phyloP scores from a whole-genome alignment of 257 asterid species.

The Forsythia viridissima region DNA sequence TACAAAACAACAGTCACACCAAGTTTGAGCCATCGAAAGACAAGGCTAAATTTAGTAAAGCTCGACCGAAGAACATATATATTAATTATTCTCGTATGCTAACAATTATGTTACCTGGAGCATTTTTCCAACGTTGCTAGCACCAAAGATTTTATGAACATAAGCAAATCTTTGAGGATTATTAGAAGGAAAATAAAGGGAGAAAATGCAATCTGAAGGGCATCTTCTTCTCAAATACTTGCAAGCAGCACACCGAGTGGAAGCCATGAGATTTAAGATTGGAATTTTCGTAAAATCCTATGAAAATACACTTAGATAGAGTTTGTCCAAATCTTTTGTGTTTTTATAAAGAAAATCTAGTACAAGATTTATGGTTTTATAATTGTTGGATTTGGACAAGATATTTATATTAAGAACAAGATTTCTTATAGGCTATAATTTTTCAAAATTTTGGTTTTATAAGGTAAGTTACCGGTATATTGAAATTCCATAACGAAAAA shows the following conservation, averaged over 20 bases:
- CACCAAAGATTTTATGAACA: conserved; percentile 74
- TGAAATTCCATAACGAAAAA: neutral
- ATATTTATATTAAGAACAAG: neutral
- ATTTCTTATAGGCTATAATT: conserved; percentile 18
- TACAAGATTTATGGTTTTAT: neutral
- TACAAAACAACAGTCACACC: too few species aligned
- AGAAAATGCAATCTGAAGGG: conserved; percentile 64
- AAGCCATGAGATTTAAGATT: conserved; percentile 26
- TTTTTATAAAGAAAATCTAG: neutral
- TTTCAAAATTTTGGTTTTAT: neutral
- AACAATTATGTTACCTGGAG: conserved; percentile 42
- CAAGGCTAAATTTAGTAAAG: neutral
- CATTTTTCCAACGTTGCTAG: conserved; percentile 64
- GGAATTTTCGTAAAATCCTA: neutral
- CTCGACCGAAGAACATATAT: neutral
- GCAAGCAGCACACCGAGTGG: conserved; percentile 80
- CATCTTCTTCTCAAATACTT: conserved; percentile 68
- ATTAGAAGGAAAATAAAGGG: conserved; percentile 69
- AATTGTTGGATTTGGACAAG: neutral
- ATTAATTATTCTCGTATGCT: neutral
- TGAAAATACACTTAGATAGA: neutral
- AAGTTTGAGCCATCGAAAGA: too few species aligned
- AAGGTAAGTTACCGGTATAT: conserved; percentile 28
- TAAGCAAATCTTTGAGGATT: conserved; percentile 57
- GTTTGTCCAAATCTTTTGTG: conserved; percentile 19